Conservation (phyloP, 2,329 filamentous ascomycete genomes). For the Trichoderma guizhouense region DNA sequence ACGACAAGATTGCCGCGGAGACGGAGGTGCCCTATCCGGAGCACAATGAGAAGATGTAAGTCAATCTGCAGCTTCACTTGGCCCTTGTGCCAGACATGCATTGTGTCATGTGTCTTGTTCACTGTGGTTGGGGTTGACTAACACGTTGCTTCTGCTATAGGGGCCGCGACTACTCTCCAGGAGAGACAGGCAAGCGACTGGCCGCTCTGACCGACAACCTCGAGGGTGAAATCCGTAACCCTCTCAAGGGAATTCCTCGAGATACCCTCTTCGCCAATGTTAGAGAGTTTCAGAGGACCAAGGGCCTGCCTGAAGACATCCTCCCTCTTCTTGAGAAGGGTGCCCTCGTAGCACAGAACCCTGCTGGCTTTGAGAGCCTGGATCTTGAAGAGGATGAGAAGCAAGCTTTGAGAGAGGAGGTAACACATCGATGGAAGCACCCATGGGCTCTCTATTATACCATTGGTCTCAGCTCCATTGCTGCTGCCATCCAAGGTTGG, state of each 20-base stretch:
- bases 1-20: conserved; percentile 14
- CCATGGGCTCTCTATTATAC: conserved; percentile 49
- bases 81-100: neutral
- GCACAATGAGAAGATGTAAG: conserved; percentile 16
- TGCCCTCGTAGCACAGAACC: conserved; percentile 35
- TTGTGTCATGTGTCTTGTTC: neutral
- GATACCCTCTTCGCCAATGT: conserved; percentile 53
- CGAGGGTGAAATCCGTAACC: conserved; percentile 41
- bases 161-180: neutral
- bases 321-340: conserved; percentile 36
- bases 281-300: conserved; percentile 49
- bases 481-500: conserved; percentile 51
- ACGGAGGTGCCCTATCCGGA: conserved; percentile 6
- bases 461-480: conserved; percentile 47
- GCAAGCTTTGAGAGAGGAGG: conserved; percentile 39
- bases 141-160: neutral
- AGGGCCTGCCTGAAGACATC: conserved; percentile 44
- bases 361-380: conserved; percentile 46
- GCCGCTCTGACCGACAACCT: conserved; percentile 20
- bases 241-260: conserved; percentile 49
- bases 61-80: neutral
- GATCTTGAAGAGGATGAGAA: conserved; percentile 43
- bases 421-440: conserved; percentile 48
- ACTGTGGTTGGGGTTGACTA: neutral
- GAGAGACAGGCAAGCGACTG: neutral